These are phyloP conservation scores for Epichloe hybrida DNA, from an alignment of 2,329 filamentous ascomycete genomes.

Conservation along the genomic window DNA sequence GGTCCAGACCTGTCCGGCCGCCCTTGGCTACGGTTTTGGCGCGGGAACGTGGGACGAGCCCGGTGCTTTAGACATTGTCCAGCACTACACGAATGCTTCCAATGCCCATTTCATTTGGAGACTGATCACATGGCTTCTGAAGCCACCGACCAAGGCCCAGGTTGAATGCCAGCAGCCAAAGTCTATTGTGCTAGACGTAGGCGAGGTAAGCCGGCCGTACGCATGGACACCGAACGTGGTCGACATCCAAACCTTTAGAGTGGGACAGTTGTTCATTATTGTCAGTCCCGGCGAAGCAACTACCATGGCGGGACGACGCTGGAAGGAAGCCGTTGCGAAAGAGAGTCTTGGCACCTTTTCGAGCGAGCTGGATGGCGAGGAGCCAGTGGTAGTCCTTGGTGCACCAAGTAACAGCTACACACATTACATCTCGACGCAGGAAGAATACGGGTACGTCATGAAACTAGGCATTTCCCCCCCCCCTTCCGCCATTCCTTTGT, in stretches of 20 bases:
- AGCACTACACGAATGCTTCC: conserved; percentile 59
- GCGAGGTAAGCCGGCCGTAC: conserved; percentile 62
- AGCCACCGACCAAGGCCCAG: conserved; percentile 55
- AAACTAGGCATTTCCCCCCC: too few species aligned
- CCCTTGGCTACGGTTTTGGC: conserved; percentile 79
- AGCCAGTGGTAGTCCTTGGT: conserved; percentile 65
- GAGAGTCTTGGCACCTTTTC: conserved; percentile 31
- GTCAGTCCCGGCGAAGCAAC: conserved; percentile 79
- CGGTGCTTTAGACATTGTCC: conserved; percentile 79
- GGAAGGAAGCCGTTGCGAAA: conserved; percentile 55
- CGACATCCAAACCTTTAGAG: conserved; percentile 69
- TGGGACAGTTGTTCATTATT: conserved; percentile 74
- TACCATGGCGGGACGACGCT: conserved; percentile 81
- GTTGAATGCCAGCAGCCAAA: conserved; percentile 66
- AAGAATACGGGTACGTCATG: conserved; percentile 37
- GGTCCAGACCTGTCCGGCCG: conserved; percentile 68
- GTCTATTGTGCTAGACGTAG: conserved; percentile 75
- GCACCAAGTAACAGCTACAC: conserved; percentile 83
- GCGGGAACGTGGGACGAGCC: conserved; percentile 83
- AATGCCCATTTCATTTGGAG: conserved; percentile 65
- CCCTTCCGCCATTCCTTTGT: background rate
- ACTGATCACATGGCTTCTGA: conserved; percentile 56
- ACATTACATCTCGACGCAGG: conserved; percentile 60
- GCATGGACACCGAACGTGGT: conserved; percentile 81
- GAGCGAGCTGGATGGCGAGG: conserved; percentile 23